Percentiles rank a stretch among this genome's conserved stretches.
Evolutionary conservation across 352 stramenopile genomes (phyloP).

Genomic region (Phytophthora fragariae): DNA sequence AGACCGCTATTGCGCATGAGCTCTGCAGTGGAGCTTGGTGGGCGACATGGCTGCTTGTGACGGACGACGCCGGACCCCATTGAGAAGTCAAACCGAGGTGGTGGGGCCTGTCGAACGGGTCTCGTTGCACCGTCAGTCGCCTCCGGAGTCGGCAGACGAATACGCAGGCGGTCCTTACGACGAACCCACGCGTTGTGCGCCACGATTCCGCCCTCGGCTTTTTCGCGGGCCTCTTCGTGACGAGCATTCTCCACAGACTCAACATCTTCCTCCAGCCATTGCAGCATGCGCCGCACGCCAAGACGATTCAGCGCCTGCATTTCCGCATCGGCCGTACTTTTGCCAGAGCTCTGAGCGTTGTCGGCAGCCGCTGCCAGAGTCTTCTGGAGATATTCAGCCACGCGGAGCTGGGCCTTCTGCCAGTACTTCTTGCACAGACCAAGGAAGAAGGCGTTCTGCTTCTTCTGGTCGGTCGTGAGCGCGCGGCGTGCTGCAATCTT

Average conservation of each 20-base stretch:
- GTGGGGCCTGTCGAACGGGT: slow-evolving; percentile 16
- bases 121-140: slow-evolving; percentile 8
- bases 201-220: slow-evolving; percentile 73
- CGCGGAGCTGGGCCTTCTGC: slow-evolving; percentile 72
- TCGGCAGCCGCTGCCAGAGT: slow-evolving; percentile 48
- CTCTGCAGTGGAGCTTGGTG: slow-evolving; percentile 78
- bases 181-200: slow-evolving; percentile 84
- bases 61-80: slow-evolving; percentile 64
- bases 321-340: slow-evolving; percentile 53
- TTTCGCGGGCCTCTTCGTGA: slow-evolving; percentile 76
- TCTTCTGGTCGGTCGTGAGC: slow-evolving; percentile 79
- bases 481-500: slow-evolving; percentile 78
- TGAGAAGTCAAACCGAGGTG: slow-evolving; percentile 81
- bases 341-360: slow-evolving; percentile 22
- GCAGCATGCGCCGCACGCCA: slow-evolving; percentile 76
- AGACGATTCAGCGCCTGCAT: slow-evolving; percentile 65
- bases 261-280: slow-evolving; percentile 78
- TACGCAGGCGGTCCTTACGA: slow-evolving; percentile 79
- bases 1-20: slow-evolving; percentile 79
- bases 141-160: slow-evolving; percentile 60
- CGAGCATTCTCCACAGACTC: slow-evolving; percentile 75
- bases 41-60: slow-evolving; percentile 51
- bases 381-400: slow-evolving; percentile 78
- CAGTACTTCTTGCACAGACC: slow-evolving; percentile 78
- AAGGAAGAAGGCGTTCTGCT: slow-evolving; percentile 81